These are phyloP conservation scores for Trypanosoma avium DNA, from an alignment of 208 protist species.

Conservation along the genomic window DNA sequence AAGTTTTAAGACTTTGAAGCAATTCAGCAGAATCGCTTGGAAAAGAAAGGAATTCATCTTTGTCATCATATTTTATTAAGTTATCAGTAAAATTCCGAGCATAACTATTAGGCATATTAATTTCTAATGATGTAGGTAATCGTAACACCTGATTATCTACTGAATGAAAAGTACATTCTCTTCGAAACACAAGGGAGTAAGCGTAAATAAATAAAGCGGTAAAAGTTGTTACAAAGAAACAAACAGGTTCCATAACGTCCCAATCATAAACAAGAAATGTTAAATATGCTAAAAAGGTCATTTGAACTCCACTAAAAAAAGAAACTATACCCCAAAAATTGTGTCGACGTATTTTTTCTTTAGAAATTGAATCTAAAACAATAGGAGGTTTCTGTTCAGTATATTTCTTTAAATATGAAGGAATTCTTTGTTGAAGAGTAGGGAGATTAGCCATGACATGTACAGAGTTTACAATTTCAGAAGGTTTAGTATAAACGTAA, in stretches of 20 bases:
- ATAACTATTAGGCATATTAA: neutral
- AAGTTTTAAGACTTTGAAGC: constrained; percentile 11
- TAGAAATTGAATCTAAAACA: neutral
- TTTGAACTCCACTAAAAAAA: constrained; percentile 61
- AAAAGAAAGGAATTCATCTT: neutral
- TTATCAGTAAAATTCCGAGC: neutral
- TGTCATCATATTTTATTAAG: neutral
- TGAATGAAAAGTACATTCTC: constrained; percentile 46
- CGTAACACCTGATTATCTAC: constrained; percentile 57
- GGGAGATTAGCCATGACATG: constrained; percentile 49
- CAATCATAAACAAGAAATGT: constrained; percentile 79
- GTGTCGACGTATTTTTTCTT: neutral
- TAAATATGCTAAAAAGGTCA: constrained; percentile 70
- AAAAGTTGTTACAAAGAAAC: constrained; percentile 69
- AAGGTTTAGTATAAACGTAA: constrained; percentile 39
- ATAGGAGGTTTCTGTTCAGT: neutral
- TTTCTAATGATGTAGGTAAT: neutral
- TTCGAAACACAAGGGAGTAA: constrained; percentile 58
- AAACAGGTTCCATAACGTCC: constrained; percentile 85
- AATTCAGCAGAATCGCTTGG: neutral
- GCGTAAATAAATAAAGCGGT: constrained; percentile 52
- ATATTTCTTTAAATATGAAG: neutral
- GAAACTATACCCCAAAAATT: constrained; percentile 66
- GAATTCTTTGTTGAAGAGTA: constrained; percentile 23
- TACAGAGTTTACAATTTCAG: constrained; percentile 54